phyloP scores from a whole-genome alignment of 768 basidiomycete genomes.

The Mycena crocata region DNA sequence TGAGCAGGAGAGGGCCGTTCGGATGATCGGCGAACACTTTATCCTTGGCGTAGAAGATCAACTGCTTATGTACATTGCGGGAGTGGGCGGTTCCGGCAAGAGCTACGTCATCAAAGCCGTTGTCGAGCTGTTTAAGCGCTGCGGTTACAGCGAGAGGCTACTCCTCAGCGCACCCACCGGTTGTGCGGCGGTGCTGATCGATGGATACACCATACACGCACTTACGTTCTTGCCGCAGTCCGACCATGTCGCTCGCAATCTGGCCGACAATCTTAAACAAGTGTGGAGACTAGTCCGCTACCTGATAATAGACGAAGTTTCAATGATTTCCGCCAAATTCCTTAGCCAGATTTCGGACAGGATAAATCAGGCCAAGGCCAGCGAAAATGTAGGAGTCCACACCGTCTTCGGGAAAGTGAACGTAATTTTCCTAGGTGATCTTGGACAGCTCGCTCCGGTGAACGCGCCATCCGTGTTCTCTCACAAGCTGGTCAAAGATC shows the following conservation, averaged over 20 bases:
- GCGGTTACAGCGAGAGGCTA: not conserved
- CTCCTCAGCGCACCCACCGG: conserved; percentile 6
- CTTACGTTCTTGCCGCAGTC: not conserved
- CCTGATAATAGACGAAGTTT: not conserved
- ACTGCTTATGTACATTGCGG: conserved; percentile 10
- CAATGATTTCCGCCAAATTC: not conserved
- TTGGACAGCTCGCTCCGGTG: not conserved
- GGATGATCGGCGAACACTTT: conserved; percentile 12
- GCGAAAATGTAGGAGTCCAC: not conserved
- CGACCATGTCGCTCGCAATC: not conserved
- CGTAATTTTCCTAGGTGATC: not conserved
- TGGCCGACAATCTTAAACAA: not conserved
- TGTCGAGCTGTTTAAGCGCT: not conserved
- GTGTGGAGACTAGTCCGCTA: not conserved
- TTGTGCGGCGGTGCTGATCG: conserved; percentile 3
- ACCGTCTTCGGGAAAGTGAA: not conserved
- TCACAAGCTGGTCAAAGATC: not conserved
- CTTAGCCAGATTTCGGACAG: not conserved
- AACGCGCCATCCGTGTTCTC: not conserved
- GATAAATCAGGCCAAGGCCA: not conserved
- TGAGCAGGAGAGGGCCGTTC: not conserved
- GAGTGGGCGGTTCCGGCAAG: not conserved
- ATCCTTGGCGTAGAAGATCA: not conserved
- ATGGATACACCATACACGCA: not conserved
- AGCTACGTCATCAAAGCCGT: conserved; percentile 4